Conservation (phyloP, 1,139 yeast genomes). For the Debaryomyces psychrophilus region DNA sequence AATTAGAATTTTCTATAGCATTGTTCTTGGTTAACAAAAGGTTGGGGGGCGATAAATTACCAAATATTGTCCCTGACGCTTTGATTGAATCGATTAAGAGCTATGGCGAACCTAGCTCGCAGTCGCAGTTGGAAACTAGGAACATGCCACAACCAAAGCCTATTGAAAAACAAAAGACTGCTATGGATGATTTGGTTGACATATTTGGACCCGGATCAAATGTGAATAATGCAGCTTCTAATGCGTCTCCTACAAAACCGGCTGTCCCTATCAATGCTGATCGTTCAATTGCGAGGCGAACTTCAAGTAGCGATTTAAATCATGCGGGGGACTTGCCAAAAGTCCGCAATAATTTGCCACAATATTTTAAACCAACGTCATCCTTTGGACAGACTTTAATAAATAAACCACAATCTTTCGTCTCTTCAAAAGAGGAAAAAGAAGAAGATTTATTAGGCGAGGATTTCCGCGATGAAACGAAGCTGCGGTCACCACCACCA, state of each 20-base stretch:
- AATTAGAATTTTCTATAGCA: slow-evolving; percentile 87
- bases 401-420: slow-evolving; percentile 28
- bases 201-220: slow-evolving; percentile 45
- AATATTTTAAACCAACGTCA: slow-evolving; percentile 61
- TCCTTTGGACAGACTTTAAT: slow-evolving; percentile 66
- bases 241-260: slow-evolving; percentile 23
- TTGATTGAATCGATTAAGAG: slow-evolving; percentile 41
- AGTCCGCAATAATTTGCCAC: slow-evolving; percentile 41
- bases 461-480: slow-evolving; percentile 8
- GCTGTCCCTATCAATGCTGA: slow-evolving; percentile 9
- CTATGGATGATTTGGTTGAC: slow-evolving; percentile 68
- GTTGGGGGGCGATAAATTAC: slow-evolving; percentile 75
- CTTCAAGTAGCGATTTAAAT: slow-evolving; percentile 39
- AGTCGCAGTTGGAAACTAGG: slow-evolving; percentile 2
- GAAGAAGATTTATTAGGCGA: slow-evolving; percentile 18
- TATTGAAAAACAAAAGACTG: slow-evolving; percentile 45
- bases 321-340: slow-evolving; percentile 42
- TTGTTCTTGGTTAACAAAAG: slow-evolving; percentile 89
- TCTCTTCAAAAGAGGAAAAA: slow-evolving; percentile 24
- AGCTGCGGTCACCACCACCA: slow-evolving; percentile 11
- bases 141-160: slow-evolving; percentile 21
- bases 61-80: slow-evolving; percentile 64
- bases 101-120: not conserved
- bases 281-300: slow-evolving; percentile 15
- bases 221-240: slow-evolving; percentile 21